A percentile compares a stretch with the other conserved stretches of the same genome.
These are phyloP conservation scores for Papiliotrema nemorosa DNA, from an alignment of 1,284 basidiomycete genomes.

Conservation along the genomic window DNA sequence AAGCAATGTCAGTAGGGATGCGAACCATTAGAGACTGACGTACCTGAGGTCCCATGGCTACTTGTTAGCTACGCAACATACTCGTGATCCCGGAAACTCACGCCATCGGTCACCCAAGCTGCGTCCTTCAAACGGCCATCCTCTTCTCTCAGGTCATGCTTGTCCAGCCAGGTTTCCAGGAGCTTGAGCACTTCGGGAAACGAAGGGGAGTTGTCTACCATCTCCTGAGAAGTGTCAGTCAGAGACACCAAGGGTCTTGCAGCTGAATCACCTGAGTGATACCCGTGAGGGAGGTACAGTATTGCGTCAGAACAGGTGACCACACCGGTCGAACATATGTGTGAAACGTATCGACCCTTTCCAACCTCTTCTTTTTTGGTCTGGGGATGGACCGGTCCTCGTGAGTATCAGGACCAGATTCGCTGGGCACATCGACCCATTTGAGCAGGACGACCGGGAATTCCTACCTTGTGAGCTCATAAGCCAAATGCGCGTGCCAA, in stretches of 20 bases:
- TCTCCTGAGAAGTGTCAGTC: slow-evolving; percentile 59
- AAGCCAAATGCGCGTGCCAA: slow-evolving; percentile 20
- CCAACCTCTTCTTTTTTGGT: slow-evolving; percentile 10
- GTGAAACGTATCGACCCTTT: slow-evolving; percentile 64
- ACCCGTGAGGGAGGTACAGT: slow-evolving; percentile 83
- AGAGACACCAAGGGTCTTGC: neutral
- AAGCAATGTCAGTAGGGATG: slow-evolving; percentile 1
- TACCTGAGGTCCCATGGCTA: slow-evolving; percentile 47
- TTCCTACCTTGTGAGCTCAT: too few relatives aligned
- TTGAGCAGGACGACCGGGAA: slow-evolving; percentile 68
- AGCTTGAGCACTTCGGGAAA: slow-evolving; percentile 67
- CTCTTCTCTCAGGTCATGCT: slow-evolving; percentile 47
- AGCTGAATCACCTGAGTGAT: slow-evolving; percentile 69
- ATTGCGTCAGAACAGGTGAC: slow-evolving; percentile 72
- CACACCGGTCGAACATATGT: slow-evolving; percentile 85
- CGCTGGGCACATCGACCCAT: slow-evolving; percentile 64
- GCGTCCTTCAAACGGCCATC: slow-evolving; percentile 41
- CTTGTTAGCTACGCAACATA: slow-evolving; percentile 3
- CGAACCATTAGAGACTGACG: slow-evolving; percentile 16
- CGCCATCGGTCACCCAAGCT: slow-evolving; percentile 55
- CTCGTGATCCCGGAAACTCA: too few relatives aligned
- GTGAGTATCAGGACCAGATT: too few relatives aligned
- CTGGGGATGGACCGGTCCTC: too few relatives aligned
- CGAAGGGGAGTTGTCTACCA: slow-evolving; percentile 72
- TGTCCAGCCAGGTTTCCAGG: slow-evolving; percentile 65